Evolutionary conservation across 1,284 basidiomycete genomes (phyloP).

Genomic region (Moniliophthora roreri): DNA sequence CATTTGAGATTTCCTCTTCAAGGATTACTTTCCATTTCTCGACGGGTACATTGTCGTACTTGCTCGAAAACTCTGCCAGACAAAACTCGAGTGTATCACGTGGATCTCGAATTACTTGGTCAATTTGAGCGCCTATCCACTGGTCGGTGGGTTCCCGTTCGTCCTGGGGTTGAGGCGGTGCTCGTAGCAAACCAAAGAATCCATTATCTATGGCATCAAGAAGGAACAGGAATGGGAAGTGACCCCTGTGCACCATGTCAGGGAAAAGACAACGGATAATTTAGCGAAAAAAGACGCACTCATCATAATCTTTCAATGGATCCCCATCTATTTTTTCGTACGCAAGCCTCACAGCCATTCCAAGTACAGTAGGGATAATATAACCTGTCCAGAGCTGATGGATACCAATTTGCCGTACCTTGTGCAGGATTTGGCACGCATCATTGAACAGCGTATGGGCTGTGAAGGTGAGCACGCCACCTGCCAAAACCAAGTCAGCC

Average conservation of each 20-base stretch:
- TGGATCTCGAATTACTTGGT: constrained; percentile 14
- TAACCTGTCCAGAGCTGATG: constrained; percentile 70
- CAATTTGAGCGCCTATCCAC: constrained; percentile 4
- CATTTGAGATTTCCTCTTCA: constrained; percentile 40
- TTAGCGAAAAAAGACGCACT: constrained; percentile 23
- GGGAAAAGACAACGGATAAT: constrained; percentile 1
- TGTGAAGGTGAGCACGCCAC: constrained; percentile 68
- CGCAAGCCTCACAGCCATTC: constrained; percentile 38
- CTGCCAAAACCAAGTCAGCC: too few species aligned
- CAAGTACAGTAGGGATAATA: constrained; percentile 58
- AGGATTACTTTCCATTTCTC: constrained; percentile 30
- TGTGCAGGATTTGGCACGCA: constrained; percentile 40
- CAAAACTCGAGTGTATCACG: constrained; percentile 42
- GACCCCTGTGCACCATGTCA: constrained; percentile 26
- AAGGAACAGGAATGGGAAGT: constrained; percentile 40
- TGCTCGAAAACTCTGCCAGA: constrained; percentile 36
- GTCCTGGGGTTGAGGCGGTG: constrained; percentile 33
- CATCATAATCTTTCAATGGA: constrained; percentile 32
- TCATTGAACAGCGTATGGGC: constrained; percentile 55
- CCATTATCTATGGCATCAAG: constrained; percentile 52
- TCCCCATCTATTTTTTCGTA: constrained; percentile 31
- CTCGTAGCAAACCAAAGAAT: constrained; percentile 43
- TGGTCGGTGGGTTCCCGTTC: background rate
- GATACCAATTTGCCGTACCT: constrained; percentile 47
- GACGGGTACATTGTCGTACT: constrained; percentile 32